These are phyloP conservation scores for Barnettozyma siamensis DNA, from an alignment of 805 yeast genomes.

Conservation along the genomic window DNA sequence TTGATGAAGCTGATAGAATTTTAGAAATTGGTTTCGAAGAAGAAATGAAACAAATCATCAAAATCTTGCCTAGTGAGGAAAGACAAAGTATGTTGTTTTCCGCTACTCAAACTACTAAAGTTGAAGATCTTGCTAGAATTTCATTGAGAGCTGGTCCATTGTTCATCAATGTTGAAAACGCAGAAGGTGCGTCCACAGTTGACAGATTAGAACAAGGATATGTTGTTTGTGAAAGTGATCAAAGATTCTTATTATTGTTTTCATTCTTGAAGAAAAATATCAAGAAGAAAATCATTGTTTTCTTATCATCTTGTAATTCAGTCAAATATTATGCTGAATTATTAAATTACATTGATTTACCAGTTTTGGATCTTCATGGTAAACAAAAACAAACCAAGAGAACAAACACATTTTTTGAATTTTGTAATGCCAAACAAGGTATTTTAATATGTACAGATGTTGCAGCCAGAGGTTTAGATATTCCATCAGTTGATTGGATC, in stretches of 20 bases:
- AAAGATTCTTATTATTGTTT: slow-evolving; percentile 81
- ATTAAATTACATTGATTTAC: slow-evolving; percentile 91
- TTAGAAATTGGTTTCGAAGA: slow-evolving; percentile 98
- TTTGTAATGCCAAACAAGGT: slow-evolving; percentile 95
- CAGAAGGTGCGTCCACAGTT: slow-evolving; percentile 81
- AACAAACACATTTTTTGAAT: slow-evolving; percentile 96
- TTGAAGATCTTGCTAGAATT: slow-evolving; percentile 95
- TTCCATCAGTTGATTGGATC: slow-evolving; percentile 98
- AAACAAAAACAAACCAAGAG: slow-evolving; percentile 98
- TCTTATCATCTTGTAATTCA: slow-evolving; percentile 92
- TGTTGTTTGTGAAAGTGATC: slow-evolving; percentile 95
- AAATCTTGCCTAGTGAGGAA: slow-evolving; percentile 84
- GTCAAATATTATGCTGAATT: slow-evolving; percentile 95
- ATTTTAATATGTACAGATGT: slow-evolving; percentile 94
- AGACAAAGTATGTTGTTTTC: slow-evolving; percentile 97
- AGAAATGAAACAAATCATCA: slow-evolving; percentile 95
- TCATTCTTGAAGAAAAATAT: slow-evolving; percentile 90
- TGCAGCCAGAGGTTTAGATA: slow-evolving; percentile 98
- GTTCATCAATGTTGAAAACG: slow-evolving; percentile 88
- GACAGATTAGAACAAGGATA: slow-evolving; percentile 98
- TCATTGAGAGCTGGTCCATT: slow-evolving; percentile 90
- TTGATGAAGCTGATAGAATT: slow-evolving; percentile 98
- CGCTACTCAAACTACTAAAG: slow-evolving; percentile 99
- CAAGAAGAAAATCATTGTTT: slow-evolving; percentile 90
- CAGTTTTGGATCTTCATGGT: slow-evolving; percentile 94